These are phyloP conservation scores for Carex cristatella DNA, from an alignment of 176 grass and related monocot genomes.

Conservation along the genomic window DNA sequence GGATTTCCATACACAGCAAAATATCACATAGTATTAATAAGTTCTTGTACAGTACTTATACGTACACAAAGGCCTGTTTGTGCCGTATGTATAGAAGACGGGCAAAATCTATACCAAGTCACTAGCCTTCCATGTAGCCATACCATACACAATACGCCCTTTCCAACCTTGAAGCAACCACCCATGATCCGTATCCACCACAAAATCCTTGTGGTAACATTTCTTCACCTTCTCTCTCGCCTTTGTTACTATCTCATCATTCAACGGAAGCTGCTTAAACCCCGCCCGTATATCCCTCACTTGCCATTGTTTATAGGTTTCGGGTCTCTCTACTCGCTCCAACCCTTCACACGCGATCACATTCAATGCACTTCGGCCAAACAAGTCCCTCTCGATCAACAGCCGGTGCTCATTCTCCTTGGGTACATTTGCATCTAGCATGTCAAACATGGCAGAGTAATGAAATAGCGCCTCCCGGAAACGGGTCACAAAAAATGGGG, in stretches of 20 bases:
- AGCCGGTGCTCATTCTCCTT: slow-evolving; percentile 56
- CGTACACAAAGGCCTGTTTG: not conserved
- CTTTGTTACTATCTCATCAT: slow-evolving; percentile 31
- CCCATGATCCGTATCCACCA: slow-evolving; percentile 57
- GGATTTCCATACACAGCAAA: slow-evolving; percentile 35
- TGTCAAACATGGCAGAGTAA: slow-evolving; percentile 69
- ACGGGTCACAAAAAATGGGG: slow-evolving; percentile 76
- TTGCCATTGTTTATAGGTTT: slow-evolving; percentile 79
- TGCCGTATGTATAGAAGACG: not conserved
- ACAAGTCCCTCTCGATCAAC: slow-evolving; percentile 62
- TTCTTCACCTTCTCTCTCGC: slow-evolving; percentile 39
- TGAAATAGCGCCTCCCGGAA: slow-evolving; percentile 71
- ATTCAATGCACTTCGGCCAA: slow-evolving; percentile 59
- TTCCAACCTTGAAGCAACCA: slow-evolving; percentile 93
- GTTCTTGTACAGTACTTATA: not conserved
- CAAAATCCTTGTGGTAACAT: slow-evolving; percentile 76
- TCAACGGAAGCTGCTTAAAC: slow-evolving; percentile 60
- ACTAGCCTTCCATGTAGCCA: slow-evolving; percentile 53
- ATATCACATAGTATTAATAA: not conserved
- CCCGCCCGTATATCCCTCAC: slow-evolving; percentile 65
- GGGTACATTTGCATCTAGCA: slow-evolving; percentile 61
- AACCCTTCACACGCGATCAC: slow-evolving; percentile 66
- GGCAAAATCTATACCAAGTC: not conserved
- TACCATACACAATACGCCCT: slow-evolving; percentile 57
- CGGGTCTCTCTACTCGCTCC: slow-evolving; percentile 37